Evolutionary conservation across 352 stramenopile species (phyloP).

Genomic region (Phytophthora meadii): DNA sequence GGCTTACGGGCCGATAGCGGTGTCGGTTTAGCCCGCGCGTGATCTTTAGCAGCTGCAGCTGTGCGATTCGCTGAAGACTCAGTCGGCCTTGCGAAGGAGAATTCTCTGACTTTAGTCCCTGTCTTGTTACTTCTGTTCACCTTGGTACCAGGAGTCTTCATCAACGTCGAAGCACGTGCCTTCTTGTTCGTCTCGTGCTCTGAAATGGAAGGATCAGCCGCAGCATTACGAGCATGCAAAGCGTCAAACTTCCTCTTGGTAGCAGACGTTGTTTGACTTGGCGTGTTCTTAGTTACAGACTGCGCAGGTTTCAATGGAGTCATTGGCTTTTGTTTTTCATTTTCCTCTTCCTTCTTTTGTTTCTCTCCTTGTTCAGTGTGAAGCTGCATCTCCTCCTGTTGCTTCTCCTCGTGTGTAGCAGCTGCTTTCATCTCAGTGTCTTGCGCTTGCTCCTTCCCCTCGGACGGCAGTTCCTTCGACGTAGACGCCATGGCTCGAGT

Average conservation of each 20-base stretch:
- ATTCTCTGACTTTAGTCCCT: constrained; percentile 24
- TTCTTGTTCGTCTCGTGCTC: constrained; percentile 39
- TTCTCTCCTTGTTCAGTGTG: background rate
- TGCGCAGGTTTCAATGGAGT: constrained; percentile 7
- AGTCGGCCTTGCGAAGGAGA: constrained; percentile 44
- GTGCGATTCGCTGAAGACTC: constrained; percentile 34
- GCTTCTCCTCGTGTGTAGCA: background rate
- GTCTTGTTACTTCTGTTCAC: constrained; percentile 8
- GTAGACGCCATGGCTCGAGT: constrained; percentile 14
- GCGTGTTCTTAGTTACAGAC: constrained; percentile 1
- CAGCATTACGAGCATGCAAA: constrained; percentile 8
- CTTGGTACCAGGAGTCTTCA: constrained; percentile 18
- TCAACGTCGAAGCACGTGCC: constrained; percentile 19
- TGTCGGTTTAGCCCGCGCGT: constrained; percentile 27
- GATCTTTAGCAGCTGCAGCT: constrained; percentile 24
- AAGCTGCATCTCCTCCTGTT: background rate
- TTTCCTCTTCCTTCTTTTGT: background rate
- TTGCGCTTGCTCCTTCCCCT: constrained; percentile 11
- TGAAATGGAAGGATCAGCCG: constrained; percentile 3
- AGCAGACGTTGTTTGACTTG: constrained; percentile 5
- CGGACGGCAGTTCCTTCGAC: constrained; percentile 2
- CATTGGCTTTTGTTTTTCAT: constrained; percentile 3
- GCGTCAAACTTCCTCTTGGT: constrained; percentile 38
- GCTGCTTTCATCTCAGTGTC: constrained; percentile 6
- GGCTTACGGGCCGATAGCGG: constrained; percentile 11